These are phyloP conservation scores for Coprinopsis sp. DNA, from an alignment of 768 basidiomycete genomes.

Conservation along the genomic window DNA sequence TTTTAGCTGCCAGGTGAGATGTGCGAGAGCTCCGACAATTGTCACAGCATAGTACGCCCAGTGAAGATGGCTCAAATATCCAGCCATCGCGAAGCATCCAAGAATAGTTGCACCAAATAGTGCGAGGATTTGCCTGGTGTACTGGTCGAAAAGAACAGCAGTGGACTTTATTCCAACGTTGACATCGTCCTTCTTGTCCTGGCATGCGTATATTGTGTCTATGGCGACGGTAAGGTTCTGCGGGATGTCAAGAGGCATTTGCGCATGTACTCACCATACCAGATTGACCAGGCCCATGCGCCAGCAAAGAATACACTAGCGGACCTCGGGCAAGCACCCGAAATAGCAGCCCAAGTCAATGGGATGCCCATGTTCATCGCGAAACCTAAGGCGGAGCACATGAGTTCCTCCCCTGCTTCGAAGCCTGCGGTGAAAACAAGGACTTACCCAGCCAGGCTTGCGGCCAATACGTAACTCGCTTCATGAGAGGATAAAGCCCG, in stretches of 20 bases:
- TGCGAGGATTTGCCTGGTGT: slow-evolving; percentile 37
- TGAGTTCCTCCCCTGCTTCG: background rate
- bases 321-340: background rate
- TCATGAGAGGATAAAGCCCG: slow-evolving; percentile 35
- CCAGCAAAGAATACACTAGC: background rate
- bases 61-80: slow-evolving; percentile 1
- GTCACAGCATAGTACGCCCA: slow-evolving; percentile 5
- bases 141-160: slow-evolving; percentile 45
- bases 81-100: slow-evolving; percentile 31
- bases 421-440: background rate
- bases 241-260: too few species aligned
- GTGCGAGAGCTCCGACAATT: background rate
- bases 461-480: slow-evolving; percentile 38
- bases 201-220: slow-evolving; percentile 58
- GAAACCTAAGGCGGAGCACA: slow-evolving; percentile 15
- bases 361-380: slow-evolving; percentile 30
- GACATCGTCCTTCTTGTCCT: slow-evolving; percentile 53
- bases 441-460: slow-evolving; percentile 36
- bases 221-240: too few species aligned
- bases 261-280: slow-evolving; percentile 11
- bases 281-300: slow-evolving; percentile 2
- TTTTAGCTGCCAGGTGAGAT: slow-evolving; percentile 7
- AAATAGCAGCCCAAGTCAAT: slow-evolving; percentile 26
- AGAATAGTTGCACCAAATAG: slow-evolving; percentile 23
- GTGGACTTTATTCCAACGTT: slow-evolving; percentile 50